These are phyloP conservation scores for Talaromyces sp. DNA, from an alignment of 2,329 filamentous ascomycete genomes.

Conservation along the genomic window DNA sequence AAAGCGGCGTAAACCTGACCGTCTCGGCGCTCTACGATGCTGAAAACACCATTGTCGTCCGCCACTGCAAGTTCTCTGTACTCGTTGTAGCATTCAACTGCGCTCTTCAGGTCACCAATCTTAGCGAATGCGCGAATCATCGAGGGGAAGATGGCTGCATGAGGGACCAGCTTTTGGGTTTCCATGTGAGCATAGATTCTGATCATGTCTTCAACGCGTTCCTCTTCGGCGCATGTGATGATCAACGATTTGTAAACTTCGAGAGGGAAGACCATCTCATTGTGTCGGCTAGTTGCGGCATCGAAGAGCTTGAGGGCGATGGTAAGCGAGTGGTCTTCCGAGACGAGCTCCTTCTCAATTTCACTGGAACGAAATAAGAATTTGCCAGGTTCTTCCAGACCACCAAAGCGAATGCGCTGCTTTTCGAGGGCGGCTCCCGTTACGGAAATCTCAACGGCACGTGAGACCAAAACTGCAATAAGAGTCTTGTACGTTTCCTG, in stretches of 20 bases:
- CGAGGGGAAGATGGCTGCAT: constrained; percentile 76
- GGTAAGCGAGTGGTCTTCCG: constrained; percentile 80
- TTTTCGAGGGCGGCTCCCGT: constrained; percentile 72
- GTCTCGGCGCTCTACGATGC: constrained; percentile 69
- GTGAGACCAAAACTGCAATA: constrained; percentile 73
- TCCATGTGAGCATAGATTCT: constrained; percentile 92
- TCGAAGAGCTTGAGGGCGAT: constrained; percentile 84
- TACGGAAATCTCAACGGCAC: constrained; percentile 72
- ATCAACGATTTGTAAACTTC: constrained; percentile 84
- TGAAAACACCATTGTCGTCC: constrained; percentile 69
- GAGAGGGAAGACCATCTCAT: constrained; percentile 64
- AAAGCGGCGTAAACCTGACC: constrained; percentile 85
- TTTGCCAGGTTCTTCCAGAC: constrained; percentile 75
- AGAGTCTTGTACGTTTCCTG: constrained; percentile 83
- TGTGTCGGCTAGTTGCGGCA: constrained; percentile 62
- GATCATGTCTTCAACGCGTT: constrained; percentile 82
- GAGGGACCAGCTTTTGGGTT: constrained; percentile 65
- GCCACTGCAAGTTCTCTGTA: constrained; percentile 86
- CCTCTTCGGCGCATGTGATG: constrained; percentile 77
- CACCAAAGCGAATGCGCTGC: constrained; percentile 78
- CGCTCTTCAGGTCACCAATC: constrained; percentile 75
- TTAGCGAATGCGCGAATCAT: constrained; percentile 95
- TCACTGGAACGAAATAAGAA: constrained; percentile 89
- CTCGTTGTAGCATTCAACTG: constrained; percentile 92
- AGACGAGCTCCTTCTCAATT: constrained; percentile 77